Percentiles rank a stretch among this genome's conserved stretches.
Conservation (phyloP, 768 basidiomycete species). For the Mrakia hoshinonis region DNA sequence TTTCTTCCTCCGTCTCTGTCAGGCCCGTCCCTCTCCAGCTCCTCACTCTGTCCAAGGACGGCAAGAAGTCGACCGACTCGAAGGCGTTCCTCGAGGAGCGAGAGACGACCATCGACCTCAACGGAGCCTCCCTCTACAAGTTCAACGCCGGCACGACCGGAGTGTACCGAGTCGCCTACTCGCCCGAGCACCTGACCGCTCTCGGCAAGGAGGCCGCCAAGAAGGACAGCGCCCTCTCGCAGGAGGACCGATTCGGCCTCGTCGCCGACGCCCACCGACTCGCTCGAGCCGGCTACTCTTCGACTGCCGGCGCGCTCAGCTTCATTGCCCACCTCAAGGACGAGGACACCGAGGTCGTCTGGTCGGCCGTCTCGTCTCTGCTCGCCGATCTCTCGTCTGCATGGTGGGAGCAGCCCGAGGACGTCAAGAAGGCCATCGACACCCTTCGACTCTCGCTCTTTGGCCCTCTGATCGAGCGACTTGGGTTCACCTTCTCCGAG, state of each 20-base stretch:
- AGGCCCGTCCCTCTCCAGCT: conserved; percentile 77
- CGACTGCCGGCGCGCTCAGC: conserved; percentile 66
- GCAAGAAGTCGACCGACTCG: conserved; percentile 55
- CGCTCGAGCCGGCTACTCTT: conserved; percentile 67
- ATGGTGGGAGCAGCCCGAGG: conserved; percentile 72
- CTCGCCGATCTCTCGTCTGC: conserved; percentile 52
- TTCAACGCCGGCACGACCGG: conserved; percentile 81
- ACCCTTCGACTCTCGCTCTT: conserved; percentile 44
- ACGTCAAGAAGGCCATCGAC: conserved; percentile 47
- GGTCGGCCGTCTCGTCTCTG: conserved; percentile 51
- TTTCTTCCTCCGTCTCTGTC: background rate
- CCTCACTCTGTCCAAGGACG: conserved; percentile 53
- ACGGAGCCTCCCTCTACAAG: conserved; percentile 67
- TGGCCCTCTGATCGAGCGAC: conserved; percentile 62
- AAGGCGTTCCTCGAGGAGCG: conserved; percentile 58
- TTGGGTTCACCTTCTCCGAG: conserved; percentile 66
- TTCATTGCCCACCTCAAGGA: conserved; percentile 59
- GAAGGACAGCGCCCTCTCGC: conserved; percentile 55
- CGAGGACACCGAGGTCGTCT: conserved; percentile 47
- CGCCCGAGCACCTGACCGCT: conserved; percentile 63
- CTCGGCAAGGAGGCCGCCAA: conserved; percentile 75
- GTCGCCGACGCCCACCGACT: conserved; percentile 74
- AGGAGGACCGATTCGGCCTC: conserved; percentile 82
- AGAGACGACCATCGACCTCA: conserved; percentile 57
- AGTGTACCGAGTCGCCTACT: conserved; percentile 83